Conservation (phyloP, 2,329 filamentous ascomycete genomes). For the Pezicula carpinea region DNA sequence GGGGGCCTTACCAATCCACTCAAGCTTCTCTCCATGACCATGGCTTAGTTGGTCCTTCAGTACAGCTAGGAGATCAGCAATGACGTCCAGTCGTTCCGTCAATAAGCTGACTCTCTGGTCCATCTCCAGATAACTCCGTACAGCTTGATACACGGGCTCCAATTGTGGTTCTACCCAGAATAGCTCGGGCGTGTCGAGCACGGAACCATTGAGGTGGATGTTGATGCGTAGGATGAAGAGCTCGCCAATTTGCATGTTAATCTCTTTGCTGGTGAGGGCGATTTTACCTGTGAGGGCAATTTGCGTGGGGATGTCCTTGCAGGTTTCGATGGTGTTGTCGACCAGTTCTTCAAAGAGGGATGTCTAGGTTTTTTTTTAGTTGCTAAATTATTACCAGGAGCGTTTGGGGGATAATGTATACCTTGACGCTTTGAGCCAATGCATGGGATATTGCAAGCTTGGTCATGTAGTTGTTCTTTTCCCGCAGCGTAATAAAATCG, state of each 20-base stretch:
- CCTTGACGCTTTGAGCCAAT: slow-evolving; percentile 91
- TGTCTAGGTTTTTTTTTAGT: slow-evolving; percentile 49
- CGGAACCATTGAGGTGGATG: slow-evolving; percentile 94
- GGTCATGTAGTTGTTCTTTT: slow-evolving; percentile 97
- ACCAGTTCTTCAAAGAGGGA: slow-evolving; percentile 95
- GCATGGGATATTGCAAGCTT: slow-evolving; percentile 96
- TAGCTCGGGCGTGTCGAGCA: slow-evolving; percentile 92
- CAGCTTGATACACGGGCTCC: slow-evolving; percentile 93
- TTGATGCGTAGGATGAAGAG: slow-evolving; percentile 97
- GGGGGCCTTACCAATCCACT: slow-evolving; percentile 72
- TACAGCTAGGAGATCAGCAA: slow-evolving; percentile 87
- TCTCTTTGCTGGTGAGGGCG: slow-evolving; percentile 78
- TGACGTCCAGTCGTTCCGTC: slow-evolving; percentile 87
- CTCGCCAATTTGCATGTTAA: slow-evolving; percentile 99
- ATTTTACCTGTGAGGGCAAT: slow-evolving; percentile 93
- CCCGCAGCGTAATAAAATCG: slow-evolving; percentile 92
- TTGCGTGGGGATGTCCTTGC: slow-evolving; percentile 87
- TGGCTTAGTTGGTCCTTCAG: slow-evolving; percentile 94
- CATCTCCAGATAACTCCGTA: slow-evolving; percentile 95
- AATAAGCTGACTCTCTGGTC: slow-evolving; percentile 87
- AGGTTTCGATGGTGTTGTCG: slow-evolving; percentile 86
- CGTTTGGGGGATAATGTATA: slow-evolving; percentile 27
- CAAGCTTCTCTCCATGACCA: slow-evolving; percentile 82
- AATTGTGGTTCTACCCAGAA: slow-evolving; percentile 98
- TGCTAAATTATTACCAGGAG: neutral